Percentiles rank a stretch among this genome's conserved stretches.
Evolutionary conservation across 768 basidiomycete species (phyloP).

Genomic region (Termitomyces sp.): DNA sequence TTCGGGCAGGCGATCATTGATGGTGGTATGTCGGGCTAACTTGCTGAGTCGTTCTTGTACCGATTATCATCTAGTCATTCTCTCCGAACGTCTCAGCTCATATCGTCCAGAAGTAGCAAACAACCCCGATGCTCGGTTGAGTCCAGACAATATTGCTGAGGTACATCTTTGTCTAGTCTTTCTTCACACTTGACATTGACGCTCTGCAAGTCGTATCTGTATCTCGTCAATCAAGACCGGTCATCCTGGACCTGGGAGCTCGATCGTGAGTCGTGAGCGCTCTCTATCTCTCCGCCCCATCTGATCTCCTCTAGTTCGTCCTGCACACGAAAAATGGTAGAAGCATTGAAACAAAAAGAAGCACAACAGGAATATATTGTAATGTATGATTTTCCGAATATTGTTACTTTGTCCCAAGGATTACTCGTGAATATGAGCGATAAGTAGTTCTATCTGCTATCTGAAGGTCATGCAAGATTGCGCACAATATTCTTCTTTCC

Average conservation of each 20-base stretch:
- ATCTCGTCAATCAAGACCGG: constrained; percentile 65
- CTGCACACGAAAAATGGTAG: constrained; percentile 47
- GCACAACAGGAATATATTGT: not conserved
- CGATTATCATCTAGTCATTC: constrained; percentile 29
- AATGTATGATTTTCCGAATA: not conserved
- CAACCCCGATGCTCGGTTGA: constrained; percentile 48
- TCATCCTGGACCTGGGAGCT: constrained; percentile 81
- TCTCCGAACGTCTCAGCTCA: constrained; percentile 30
- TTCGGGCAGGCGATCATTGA: constrained; percentile 61
- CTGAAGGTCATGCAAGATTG: not conserved
- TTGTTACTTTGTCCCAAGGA: not conserved
- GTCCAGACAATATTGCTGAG: constrained; percentile 68
- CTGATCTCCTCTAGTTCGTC: constrained; percentile 32
- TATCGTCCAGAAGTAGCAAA: constrained; percentile 36
- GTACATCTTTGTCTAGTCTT: constrained; percentile 32
- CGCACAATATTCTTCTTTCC: too few species aligned
- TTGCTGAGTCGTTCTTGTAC: not conserved
- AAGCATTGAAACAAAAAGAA: not conserved
- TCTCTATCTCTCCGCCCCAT: not conserved
- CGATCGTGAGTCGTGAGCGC: constrained; percentile 52
- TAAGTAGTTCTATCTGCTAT: not conserved
- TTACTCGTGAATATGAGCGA: not conserved
- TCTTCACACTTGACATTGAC: not conserved
- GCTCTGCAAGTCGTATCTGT: constrained; percentile 56
- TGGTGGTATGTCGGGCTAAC: constrained; percentile 38